Conservation (phyloP, 2,329 filamentous ascomycete species). For the Pseudogymnoascus sp. region DNA sequence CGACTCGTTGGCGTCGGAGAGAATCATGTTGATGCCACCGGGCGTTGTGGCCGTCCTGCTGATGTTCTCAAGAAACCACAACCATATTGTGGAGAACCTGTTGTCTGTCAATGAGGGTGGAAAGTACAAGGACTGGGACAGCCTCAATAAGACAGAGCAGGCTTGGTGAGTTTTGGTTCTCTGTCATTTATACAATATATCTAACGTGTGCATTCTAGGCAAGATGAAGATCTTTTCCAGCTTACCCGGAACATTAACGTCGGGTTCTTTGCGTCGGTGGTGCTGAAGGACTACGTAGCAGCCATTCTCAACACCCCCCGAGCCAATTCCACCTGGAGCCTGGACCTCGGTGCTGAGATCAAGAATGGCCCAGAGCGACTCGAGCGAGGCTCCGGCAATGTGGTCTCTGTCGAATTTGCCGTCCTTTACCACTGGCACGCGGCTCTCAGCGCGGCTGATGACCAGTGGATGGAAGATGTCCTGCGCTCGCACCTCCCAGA, state of each 20-base stretch:
- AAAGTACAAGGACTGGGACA: constrained; percentile 35
- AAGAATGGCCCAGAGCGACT: constrained; percentile 33
- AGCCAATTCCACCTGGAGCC: constrained; percentile 37
- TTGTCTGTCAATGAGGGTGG: constrained; percentile 36
- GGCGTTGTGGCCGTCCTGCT: constrained; percentile 35
- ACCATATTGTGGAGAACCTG: constrained; percentile 34
- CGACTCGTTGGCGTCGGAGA: constrained; percentile 36
- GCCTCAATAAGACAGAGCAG: constrained; percentile 30
- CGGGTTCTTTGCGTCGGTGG: constrained; percentile 38
- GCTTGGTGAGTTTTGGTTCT: constrained; percentile 28
- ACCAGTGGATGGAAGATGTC: constrained; percentile 37
- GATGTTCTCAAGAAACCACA: constrained; percentile 40
- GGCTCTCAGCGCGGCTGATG: constrained; percentile 36
- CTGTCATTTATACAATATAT: neutral
- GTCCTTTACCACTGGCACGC: constrained; percentile 41
- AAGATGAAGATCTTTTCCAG: constrained; percentile 42
- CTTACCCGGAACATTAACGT: constrained; percentile 38
- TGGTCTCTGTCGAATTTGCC: constrained; percentile 38
- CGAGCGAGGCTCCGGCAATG: constrained; percentile 36
- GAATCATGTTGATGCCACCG: constrained; percentile 41
- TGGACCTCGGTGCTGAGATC: constrained; percentile 38
- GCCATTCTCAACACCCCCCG: constrained; percentile 39
- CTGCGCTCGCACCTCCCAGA: constrained; percentile 30
- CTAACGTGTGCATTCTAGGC: constrained; percentile 26
- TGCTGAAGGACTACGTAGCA: constrained; percentile 38